Evolutionary conservation across 2,329 filamentous ascomycete genomes (phyloP), one percentile per base, ranked within the genome.

Genomic region (Colletotrichum plurivorum): DNA sequence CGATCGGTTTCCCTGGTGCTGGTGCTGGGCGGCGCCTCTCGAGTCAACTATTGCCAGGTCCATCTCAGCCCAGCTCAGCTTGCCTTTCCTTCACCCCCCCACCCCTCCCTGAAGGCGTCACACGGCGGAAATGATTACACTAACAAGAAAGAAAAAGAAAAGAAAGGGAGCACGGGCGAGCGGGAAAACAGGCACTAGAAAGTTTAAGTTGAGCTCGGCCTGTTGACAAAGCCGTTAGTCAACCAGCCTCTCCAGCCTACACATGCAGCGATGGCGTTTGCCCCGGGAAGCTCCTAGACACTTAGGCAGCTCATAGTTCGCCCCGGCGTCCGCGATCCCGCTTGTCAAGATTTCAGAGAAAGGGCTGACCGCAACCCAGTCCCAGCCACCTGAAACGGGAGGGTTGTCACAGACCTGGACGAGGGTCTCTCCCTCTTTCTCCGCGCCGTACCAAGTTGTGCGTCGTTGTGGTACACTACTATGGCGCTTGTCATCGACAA

Each of bases 331-430:
- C 65, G 60, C 55, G 61, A 66, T 69, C 62, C 55, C 66, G 55
- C 66, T 51, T 69, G 62, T 60, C 66, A 60, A 66, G 66, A 59
- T 22, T 69, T 60, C 43, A 46, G 59, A 67, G 46, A 15, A 57
- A 22, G 53, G 54, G 51, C 25, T 53, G 55, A 54, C 59, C 43
- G 59, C 49, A 54, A 62, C 59, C 49, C 49, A 36, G 49, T 53
- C 57, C 25, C 51, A 67, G 45, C 63, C 67, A 70, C 67, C 67
- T 70, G 67, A 70, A 70, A 70, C 67, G 63, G 57, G 53, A 70
- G 67, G 67, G 67, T 67, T 67, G 67, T 70, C 67, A 70, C 67
- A 70, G 67, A 63, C 63, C 46, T 60, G 43, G 55, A 66, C 49
- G 43, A 65, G 54, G 49, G 60, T 52, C 45, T 36, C 36, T 52